These are phyloP conservation scores for Trypanosomatidae sp. DNA, from an alignment of 208 protist genomes.

Conservation along the genomic window DNA sequence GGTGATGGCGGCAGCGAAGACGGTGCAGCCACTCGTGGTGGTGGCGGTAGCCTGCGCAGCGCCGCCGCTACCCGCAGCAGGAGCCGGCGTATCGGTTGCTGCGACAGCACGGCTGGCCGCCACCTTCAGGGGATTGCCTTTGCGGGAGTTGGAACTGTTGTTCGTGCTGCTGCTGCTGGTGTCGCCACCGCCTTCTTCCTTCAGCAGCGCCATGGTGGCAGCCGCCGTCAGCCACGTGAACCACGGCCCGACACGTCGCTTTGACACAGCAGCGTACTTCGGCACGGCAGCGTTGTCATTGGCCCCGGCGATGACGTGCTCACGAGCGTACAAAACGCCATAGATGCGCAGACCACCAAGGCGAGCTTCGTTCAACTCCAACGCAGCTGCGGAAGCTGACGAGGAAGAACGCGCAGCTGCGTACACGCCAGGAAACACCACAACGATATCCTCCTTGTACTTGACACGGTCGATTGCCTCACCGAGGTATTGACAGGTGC, in stretches of 20 bases:
- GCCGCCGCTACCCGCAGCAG: constrained; percentile 9
- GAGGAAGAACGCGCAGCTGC: constrained; percentile 2
- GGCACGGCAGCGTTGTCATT: constrained; percentile 3
- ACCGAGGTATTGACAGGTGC: constrained; percentile 44
- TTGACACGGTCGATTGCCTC: constrained; percentile 39
- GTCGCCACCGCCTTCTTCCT: constrained; percentile 22
- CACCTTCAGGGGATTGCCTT: constrained; percentile 9
- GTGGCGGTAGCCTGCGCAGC: constrained; percentile 2
- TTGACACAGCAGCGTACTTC: constrained; percentile 21
- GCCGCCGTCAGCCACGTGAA: constrained; percentile 54
- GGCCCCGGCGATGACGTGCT: constrained; percentile 12
- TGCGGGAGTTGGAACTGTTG: background rate
- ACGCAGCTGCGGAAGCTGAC: constrained; percentile 17
- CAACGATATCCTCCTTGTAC: constrained; percentile 72
- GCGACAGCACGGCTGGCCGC: too few species aligned
- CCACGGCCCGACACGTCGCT: constrained; percentile 62
- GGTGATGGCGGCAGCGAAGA: constrained; percentile 42
- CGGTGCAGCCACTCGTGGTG: constrained; percentile 45
- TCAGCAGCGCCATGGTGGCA: constrained; percentile 13
- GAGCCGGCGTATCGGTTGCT: too few species aligned
- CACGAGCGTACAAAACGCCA: constrained; percentile 51
- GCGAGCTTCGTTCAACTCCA: constrained; percentile 54
- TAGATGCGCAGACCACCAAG: constrained; percentile 58
- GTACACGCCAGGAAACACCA: constrained; percentile 76
- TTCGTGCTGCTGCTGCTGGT: constrained; percentile 2